These are phyloP conservation scores for Aspergillus awamori DNA, from an alignment of 2,329 filamentous ascomycete species.

Conservation along the genomic window DNA sequence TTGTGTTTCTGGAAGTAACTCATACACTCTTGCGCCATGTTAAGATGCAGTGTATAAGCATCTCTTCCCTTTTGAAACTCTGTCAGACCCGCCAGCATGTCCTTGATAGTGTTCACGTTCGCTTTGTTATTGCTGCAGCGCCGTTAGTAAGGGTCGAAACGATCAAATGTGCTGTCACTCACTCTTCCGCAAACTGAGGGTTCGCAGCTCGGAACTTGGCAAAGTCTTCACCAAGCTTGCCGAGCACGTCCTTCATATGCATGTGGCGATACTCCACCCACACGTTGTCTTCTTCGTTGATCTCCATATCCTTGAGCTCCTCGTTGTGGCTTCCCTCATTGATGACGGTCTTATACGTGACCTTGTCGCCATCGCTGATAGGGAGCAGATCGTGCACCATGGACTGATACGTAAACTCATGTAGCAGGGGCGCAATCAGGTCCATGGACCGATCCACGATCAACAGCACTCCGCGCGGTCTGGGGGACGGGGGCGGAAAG, in stretches of 20 bases:
- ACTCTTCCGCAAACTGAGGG: constrained; percentile 81
- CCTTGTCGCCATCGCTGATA: constrained; percentile 84
- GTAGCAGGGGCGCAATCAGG: constrained; percentile 79
- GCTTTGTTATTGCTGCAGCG: constrained; percentile 62
- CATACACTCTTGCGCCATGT: constrained; percentile 98
- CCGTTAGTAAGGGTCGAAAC: constrained; percentile 6
- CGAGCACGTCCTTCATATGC: constrained; percentile 98
- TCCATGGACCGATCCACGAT: constrained; percentile 95
- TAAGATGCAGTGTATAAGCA: constrained; percentile 88
- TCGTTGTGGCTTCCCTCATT: constrained; percentile 72
- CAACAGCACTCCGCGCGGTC: constrained; percentile 80
- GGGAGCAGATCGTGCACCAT: constrained; percentile 94
- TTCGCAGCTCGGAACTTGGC: constrained; percentile 89
- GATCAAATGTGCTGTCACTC: constrained; percentile 17
- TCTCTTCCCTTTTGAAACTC: constrained; percentile 97
- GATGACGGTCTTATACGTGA: constrained; percentile 78
- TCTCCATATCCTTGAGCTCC: constrained; percentile 87
- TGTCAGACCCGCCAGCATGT: constrained; percentile 93
- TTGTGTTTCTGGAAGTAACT: constrained; percentile 84
- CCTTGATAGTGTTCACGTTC: constrained; percentile 87
- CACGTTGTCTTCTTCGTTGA: constrained; percentile 86
- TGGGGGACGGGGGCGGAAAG: constrained; percentile 72
- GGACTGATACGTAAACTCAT: constrained; percentile 98
- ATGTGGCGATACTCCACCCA: constrained; percentile 94
- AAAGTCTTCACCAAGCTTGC: constrained; percentile 90